Evolutionary conservation across 2,329 filamentous ascomycete species (phyloP).

Genomic region (Monosporascus sp.): DNA sequence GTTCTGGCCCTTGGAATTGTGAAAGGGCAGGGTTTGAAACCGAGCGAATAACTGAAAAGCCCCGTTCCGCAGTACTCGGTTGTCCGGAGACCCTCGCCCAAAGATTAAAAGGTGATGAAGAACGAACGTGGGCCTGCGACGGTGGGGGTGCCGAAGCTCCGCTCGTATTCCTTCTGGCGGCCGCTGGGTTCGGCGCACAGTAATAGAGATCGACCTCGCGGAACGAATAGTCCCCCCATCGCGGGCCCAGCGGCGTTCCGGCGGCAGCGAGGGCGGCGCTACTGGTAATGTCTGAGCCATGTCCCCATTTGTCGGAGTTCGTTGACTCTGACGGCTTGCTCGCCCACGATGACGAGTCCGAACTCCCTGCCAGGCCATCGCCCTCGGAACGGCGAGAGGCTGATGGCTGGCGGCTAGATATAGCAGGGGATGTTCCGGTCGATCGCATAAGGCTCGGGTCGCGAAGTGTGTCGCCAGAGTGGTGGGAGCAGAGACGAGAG

Average conservation of each 20-base stretch:
- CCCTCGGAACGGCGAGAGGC: no score
- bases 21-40: no score
- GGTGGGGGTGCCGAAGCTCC: neutral
- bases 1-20: no score
- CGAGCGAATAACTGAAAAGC: slow-evolving; percentile 1
- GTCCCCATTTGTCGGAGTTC: no score
- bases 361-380: neutral
- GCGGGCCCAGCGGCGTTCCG: slow-evolving; percentile 13
- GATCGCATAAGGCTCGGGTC: no score
- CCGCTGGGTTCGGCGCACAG: slow-evolving; percentile 10
- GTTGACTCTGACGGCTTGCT: no score
- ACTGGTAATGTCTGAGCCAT: no score
- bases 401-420: no score
- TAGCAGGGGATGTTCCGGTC: no score
- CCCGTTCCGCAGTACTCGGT: neutral
- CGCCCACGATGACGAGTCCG: neutral
- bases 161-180: neutral
- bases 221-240: slow-evolving; percentile 30
- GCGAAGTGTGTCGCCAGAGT: no score
- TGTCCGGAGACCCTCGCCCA: slow-evolving; percentile 1
- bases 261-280: no score
- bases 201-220: slow-evolving; percentile 32
- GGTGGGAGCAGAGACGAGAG: neutral
- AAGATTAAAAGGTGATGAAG: neutral
- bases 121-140: neutral